These are phyloP conservation scores for Eremothecium coryli DNA, from an alignment of 1,139 yeast genomes.

Conservation along the genomic window DNA sequence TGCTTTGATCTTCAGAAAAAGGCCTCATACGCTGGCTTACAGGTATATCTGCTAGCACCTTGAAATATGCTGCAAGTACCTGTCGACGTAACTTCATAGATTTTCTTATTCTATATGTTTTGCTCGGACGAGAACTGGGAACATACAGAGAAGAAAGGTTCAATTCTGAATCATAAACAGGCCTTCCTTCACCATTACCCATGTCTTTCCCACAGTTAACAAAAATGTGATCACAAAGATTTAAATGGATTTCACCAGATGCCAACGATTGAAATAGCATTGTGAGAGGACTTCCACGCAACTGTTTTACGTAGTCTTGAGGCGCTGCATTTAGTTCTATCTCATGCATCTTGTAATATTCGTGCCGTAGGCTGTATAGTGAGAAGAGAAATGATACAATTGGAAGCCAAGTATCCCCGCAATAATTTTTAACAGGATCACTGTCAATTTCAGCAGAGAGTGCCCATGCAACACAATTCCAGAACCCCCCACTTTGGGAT, in stretches of 20 bases:
- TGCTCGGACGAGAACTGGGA: slow-evolving; percentile 11
- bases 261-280: slow-evolving; percentile 15
- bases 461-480: slow-evolving; percentile 25
- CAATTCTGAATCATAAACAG: slow-evolving; percentile 19
- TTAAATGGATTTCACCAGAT: slow-evolving; percentile 11
- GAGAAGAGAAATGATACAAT: slow-evolving; percentile 18
- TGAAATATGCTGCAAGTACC: slow-evolving; percentile 16
- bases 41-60: slow-evolving; percentile 17
- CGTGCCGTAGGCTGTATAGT: slow-evolving; percentile 21
- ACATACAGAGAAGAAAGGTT: slow-evolving; percentile 13
- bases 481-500: slow-evolving; percentile 19
- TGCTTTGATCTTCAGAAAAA: slow-evolving; percentile 14
- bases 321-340: slow-evolving; percentile 4
- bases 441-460: slow-evolving; percentile 19
- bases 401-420: slow-evolving; percentile 24
- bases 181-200: slow-evolving; percentile 12
- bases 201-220: slow-evolving; percentile 16
- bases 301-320: slow-evolving; percentile 9
- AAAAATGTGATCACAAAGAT: slow-evolving; percentile 21
- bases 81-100: slow-evolving; percentile 22
- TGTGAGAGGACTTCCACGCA: slow-evolving; percentile 21
- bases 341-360: slow-evolving; percentile 18
- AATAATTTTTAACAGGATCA: slow-evolving; percentile 10
- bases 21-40: slow-evolving; percentile 12
- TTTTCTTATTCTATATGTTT: slow-evolving; percentile 11